Evolutionary conservation across 2,329 filamentous ascomycete species (phyloP).

Genomic region (Didymella pomorum): DNA sequence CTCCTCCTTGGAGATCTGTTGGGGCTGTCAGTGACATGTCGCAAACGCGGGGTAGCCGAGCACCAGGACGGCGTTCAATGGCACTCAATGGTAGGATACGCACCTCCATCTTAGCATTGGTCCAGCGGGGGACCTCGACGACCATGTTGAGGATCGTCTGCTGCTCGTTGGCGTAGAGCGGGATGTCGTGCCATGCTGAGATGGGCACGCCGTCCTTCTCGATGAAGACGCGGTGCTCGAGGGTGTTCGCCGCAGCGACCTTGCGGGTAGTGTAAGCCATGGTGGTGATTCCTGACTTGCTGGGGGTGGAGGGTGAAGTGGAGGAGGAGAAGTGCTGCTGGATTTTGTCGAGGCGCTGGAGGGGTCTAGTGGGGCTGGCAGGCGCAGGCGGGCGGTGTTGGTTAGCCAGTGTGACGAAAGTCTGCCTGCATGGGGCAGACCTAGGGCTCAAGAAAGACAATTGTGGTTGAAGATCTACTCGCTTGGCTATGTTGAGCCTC

Average conservation of each 20-base stretch:
- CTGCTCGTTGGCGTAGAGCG: slow-evolving; percentile 95
- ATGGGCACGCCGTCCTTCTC: slow-evolving; percentile 95
- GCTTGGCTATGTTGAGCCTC: slow-evolving; percentile 38
- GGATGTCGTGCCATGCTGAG: slow-evolving; percentile 98
- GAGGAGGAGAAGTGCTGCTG: slow-evolving; percentile 51
- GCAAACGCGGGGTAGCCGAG: slow-evolving; percentile 24
- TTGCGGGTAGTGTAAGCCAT: slow-evolving; percentile 84
- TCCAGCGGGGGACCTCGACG: slow-evolving; percentile 99
- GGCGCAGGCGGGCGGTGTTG: slow-evolving; percentile 43
- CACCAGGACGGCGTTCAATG: slow-evolving; percentile 1
- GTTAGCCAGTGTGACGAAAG: slow-evolving; percentile 52
- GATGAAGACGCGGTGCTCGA: slow-evolving; percentile 97
- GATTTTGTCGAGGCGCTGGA: slow-evolving; percentile 52
- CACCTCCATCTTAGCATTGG: slow-evolving; percentile 99
- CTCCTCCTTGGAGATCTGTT: slow-evolving; percentile 97
- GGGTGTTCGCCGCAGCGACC: slow-evolving; percentile 86
- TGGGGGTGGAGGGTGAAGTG: slow-evolving; percentile 27
- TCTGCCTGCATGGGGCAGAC: slow-evolving; percentile 48
- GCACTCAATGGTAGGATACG: slow-evolving; percentile 48
- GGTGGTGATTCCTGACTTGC: slow-evolving; percentile 38
- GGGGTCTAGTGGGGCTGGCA: slow-evolving; percentile 50
- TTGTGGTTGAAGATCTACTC: slow-evolving; percentile 24
- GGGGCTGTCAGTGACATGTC: slow-evolving; percentile 30
- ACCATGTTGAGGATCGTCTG: slow-evolving; percentile 98
- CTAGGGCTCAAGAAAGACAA: slow-evolving; percentile 32